phyloP scores from a whole-genome alignment of 2,329 filamentous ascomycete species.

The Nothophaeocryptopus gaeumannii region DNA sequence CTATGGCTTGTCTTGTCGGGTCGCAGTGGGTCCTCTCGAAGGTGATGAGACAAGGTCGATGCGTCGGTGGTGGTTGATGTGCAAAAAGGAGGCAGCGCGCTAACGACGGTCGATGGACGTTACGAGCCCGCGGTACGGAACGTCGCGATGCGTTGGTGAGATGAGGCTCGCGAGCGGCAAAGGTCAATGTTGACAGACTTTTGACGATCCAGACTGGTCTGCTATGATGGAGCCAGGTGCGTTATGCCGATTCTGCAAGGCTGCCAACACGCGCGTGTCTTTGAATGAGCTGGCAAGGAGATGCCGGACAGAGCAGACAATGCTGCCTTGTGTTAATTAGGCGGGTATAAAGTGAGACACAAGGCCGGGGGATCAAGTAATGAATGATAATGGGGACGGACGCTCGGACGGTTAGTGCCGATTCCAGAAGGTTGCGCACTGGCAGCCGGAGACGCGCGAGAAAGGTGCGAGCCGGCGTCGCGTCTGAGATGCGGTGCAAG shows the following conservation, averaged over 20 bases:
- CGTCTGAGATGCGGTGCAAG: too few relatives aligned
- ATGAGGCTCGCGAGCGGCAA: neutral
- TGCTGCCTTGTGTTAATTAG: constrained; percentile 23
- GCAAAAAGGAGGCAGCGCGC: constrained; percentile 20
- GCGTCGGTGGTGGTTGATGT: constrained; percentile 16
- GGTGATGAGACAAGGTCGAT: constrained; percentile 33
- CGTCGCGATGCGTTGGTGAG: constrained; percentile 14
- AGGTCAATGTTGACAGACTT: too few relatives aligned
- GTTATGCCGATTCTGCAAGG: too few relatives aligned
- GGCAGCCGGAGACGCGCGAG: constrained; percentile 4
- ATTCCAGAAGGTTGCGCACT: constrained; percentile 22
- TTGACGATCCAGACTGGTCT: too few relatives aligned
- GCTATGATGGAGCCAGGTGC: too few relatives aligned
- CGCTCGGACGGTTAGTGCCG: constrained; percentile 14
- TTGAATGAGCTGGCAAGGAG: constrained; percentile 15
- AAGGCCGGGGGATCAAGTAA: constrained; percentile 15
- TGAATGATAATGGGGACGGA: constrained; percentile 17
- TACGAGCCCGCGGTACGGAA: constrained; percentile 19
- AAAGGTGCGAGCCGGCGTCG: neutral
- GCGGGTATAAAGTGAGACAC: constrained; percentile 26
- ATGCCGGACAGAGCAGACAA: constrained; percentile 17
- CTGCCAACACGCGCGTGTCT: constrained; percentile 9
- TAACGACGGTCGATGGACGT: constrained; percentile 9
- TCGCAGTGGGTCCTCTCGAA: constrained; percentile 26
- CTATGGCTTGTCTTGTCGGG: constrained; percentile 29